A percentile compares a stretch with the other conserved stretches of the same genome.
phyloP scores from a whole-genome alignment of 345 rosid species.

The Eucalyptus paniculata region DNA sequence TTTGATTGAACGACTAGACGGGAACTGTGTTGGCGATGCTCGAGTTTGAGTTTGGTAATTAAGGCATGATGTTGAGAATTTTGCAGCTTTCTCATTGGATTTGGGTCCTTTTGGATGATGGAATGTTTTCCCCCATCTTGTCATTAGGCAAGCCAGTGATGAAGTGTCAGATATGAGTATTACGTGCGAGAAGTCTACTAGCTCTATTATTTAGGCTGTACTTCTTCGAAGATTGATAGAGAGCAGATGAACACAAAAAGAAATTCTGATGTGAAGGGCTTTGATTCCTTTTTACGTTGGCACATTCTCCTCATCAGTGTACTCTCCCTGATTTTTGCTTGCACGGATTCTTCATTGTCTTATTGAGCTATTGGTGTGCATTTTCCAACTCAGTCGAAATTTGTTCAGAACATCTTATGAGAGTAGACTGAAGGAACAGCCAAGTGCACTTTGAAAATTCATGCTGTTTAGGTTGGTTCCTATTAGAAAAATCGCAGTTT shows the following conservation, averaged over 20 bases:
- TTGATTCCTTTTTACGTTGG: not conserved
- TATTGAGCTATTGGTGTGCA: not conserved
- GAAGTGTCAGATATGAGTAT: not conserved
- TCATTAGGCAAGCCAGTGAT: not conserved
- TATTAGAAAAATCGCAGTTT: not conserved
- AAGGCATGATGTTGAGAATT: not conserved
- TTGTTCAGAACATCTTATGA: not conserved
- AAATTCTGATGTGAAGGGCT: not conserved
- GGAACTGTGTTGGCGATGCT: not conserved
- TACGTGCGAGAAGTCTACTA: not conserved
- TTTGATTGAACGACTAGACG: not conserved
- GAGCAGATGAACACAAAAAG: not conserved
- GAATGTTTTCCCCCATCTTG: not conserved
- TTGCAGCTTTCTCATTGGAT: not conserved
- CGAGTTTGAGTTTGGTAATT: not conserved
- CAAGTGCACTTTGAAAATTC: not conserved
- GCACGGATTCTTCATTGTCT: not conserved
- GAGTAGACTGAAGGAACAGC: not conserved
- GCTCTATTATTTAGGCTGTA: not conserved
- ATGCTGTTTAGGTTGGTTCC: not conserved
- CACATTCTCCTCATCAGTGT: not conserved
- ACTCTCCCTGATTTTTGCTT: not conserved
- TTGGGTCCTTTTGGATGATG: not conserved
- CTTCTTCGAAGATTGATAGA: not conserved
- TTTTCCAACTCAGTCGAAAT: not conserved